Conservation (phyloP, 2,329 filamentous ascomycete species). For the Apiospora malaysiana region DNA sequence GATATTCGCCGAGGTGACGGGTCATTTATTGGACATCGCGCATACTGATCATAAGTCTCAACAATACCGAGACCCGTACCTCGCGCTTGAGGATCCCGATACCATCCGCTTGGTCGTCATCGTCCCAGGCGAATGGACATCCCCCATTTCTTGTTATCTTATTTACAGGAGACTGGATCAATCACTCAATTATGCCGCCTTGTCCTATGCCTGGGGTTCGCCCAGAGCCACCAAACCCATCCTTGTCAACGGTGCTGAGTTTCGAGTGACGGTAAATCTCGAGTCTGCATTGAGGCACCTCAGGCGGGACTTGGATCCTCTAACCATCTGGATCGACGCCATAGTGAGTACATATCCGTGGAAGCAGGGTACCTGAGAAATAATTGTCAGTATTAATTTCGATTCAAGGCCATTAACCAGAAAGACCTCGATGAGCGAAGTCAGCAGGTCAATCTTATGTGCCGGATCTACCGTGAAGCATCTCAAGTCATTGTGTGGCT, state of each 20-base stretch:
- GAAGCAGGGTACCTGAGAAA: background rate
- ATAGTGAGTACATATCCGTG: background rate
- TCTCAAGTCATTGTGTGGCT: background rate
- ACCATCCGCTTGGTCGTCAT: background rate
- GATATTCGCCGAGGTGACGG: background rate
- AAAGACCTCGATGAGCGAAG: background rate
- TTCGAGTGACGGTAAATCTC: background rate
- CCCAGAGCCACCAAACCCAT: background rate
- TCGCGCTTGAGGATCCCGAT: background rate
- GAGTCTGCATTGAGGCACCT: background rate
- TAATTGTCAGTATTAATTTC: background rate
- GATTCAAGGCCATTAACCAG: background rate
- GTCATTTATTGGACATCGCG: background rate
- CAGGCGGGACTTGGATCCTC: background rate
- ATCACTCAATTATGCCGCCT: background rate
- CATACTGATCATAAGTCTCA: background rate
- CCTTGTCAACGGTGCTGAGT: background rate
- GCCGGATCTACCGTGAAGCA: background rate
- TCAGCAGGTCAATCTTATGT: background rate
- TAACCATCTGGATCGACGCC: background rate
- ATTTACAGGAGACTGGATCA: background rate
- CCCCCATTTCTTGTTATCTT: background rate
- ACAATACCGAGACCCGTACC: background rate
- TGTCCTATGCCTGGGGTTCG: background rate
- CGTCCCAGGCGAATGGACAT: background rate